Evolutionary conservation across 257 asterid genomes (phyloP).

Genomic region (Nicotiana undulata): DNA sequence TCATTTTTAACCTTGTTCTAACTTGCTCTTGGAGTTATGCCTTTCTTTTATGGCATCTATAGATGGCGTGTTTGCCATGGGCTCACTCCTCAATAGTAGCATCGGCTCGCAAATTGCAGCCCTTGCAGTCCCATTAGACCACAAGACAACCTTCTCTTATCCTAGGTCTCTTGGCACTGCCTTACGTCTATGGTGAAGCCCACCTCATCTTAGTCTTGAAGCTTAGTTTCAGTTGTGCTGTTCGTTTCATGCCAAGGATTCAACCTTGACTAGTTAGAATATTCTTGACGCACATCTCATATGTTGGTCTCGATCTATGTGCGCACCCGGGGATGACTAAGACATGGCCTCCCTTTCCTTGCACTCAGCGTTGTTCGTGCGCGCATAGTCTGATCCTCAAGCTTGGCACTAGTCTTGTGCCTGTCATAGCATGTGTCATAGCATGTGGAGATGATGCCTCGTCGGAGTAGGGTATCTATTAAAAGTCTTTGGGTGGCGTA

Average conservation of each 20-base stretch:
- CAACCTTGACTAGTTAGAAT: not conserved
- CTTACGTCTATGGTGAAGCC: not conserved
- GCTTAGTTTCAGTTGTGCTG: not conserved
- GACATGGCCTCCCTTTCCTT: not conserved
- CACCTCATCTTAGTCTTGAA: not conserved
- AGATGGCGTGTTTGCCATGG: not conserved
- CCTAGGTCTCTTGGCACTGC: not conserved
- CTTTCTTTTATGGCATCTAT: not conserved
- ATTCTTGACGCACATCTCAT: not conserved
- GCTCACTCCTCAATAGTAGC: not conserved
- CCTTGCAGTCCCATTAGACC: not conserved
- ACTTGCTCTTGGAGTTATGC: not conserved
- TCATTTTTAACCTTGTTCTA: not conserved
- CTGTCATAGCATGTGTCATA: not conserved
- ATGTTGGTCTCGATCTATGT: not conserved
- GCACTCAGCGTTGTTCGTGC: not conserved
- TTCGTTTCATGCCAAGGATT: not conserved
- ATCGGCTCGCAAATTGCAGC: not conserved
- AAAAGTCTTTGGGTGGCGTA: not conserved
- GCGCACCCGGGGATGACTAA: conserved; percentile 4
- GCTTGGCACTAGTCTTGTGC: not conserved
- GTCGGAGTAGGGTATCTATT: not conserved
- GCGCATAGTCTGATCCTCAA: not conserved
- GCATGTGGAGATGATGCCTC: not conserved
- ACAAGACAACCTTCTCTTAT: not conserved